Evolutionary conservation across 139 green algal species (phyloP).

Genomic region (Coelastrella sp.): DNA sequence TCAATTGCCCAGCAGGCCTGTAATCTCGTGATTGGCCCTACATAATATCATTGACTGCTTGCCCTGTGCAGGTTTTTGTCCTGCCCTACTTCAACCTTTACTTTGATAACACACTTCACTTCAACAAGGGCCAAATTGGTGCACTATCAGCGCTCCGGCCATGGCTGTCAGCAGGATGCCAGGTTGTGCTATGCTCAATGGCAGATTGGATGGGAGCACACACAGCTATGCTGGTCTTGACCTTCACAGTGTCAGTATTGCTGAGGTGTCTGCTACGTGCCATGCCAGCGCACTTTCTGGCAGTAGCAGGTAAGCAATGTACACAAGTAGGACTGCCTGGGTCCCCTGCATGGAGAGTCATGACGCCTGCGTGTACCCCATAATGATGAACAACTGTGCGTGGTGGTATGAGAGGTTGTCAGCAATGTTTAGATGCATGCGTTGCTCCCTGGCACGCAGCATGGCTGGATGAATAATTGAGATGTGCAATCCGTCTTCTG

Average conservation of each 20-base stretch:
- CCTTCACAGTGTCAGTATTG: not conserved
- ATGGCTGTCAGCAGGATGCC: conserved; percentile 48
- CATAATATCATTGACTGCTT: too few relatives aligned
- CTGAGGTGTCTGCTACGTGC: conserved; percentile 9
- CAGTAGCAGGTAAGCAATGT: not conserved
- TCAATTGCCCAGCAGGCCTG: too few relatives aligned
- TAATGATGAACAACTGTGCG: not conserved
- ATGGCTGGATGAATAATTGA: not conserved
- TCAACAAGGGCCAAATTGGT: conserved; percentile 44
- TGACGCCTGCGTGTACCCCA: not conserved
- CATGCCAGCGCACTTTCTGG: conserved; percentile 19
- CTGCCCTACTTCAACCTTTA: conserved; percentile 56
- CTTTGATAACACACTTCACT: conserved; percentile 8
- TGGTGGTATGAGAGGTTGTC: too few relatives aligned
- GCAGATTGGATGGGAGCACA: conserved; percentile 43
- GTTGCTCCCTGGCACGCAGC: too few relatives aligned
- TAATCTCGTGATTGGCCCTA: too few relatives aligned
- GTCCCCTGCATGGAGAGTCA: not conserved
- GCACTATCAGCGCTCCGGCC: conserved; percentile 45
- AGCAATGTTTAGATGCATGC: too few relatives aligned
- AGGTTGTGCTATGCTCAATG: conserved; percentile 28
- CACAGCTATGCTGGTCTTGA: conserved; percentile 13
- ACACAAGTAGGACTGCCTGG: too few relatives aligned
- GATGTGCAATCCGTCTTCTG: not conserved
- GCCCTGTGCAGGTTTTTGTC: conserved; percentile 14